phyloP scores from a whole-genome alignment of 345 rosid genomes.

The Pelargonium nanum region DNA sequence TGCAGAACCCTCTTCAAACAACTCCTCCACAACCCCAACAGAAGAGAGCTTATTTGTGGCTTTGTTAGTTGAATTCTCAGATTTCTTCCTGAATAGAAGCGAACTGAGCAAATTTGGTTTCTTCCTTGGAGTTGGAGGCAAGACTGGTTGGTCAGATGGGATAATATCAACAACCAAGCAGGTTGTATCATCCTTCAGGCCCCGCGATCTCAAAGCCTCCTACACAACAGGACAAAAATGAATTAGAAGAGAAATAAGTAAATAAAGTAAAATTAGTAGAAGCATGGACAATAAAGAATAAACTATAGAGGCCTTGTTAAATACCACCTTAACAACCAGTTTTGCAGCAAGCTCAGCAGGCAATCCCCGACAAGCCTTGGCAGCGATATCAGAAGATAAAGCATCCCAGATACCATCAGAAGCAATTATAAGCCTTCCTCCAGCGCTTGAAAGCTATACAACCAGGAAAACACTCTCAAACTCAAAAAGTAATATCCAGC shows the following conservation, averaged over 20 bases:
- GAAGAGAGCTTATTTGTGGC: slow-evolving; percentile 74
- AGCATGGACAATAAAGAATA: not conserved
- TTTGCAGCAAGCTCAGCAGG: slow-evolving; percentile 97
- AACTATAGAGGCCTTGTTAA: not conserved
- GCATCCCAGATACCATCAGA: slow-evolving; percentile 99
- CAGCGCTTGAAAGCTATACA: slow-evolving; percentile 74
- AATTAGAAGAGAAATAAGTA: slow-evolving; percentile 8
- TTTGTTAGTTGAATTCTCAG: slow-evolving; percentile 33
- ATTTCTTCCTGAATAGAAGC: slow-evolving; percentile 56
- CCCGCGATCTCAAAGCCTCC: slow-evolving; percentile 97
- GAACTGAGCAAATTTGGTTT: slow-evolving; percentile 55
- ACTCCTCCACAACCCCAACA: slow-evolving; percentile 90
- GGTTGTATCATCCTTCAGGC: slow-evolving; percentile 97
- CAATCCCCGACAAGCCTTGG: slow-evolving; percentile 87
- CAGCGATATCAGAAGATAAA: slow-evolving; percentile 84
- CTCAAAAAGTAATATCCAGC: slow-evolving; percentile 7
- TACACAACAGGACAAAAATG: slow-evolving; percentile 18
- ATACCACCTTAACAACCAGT: slow-evolving; percentile 84
- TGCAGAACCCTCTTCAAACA: slow-evolving; percentile 99
- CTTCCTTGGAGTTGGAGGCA: slow-evolving; percentile 58
- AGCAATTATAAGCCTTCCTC: slow-evolving; percentile 94
- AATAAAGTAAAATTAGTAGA: not conserved
- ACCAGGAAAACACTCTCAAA: slow-evolving; percentile 9
- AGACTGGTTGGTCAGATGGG: slow-evolving; percentile 67
- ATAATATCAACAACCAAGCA: slow-evolving; percentile 96